Conservation (phyloP, 1,139 yeast species). For the Kodamaea plutei region DNA sequence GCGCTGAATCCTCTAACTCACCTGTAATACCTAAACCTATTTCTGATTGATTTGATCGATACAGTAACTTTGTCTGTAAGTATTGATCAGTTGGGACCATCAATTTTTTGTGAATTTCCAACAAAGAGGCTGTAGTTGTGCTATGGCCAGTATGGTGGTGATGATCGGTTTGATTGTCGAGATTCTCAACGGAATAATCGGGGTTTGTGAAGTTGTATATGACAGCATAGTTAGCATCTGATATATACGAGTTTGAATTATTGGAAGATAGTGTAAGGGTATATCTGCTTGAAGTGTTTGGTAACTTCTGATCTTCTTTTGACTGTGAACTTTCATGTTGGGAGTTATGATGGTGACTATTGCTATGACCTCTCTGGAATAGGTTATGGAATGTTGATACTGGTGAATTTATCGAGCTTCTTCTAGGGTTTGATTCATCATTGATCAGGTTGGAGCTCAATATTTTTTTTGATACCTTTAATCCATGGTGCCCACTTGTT, state of each 20-base stretch:
- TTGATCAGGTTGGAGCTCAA: conserved; percentile 20
- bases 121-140: conserved; percentile 15
- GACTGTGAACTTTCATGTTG: conserved; percentile 5
- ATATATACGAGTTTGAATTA: conserved; percentile 38
- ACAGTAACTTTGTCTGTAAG: conserved; percentile 22
- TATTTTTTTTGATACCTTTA: conserved; percentile 28
- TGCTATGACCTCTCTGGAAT: conserved; percentile 29
- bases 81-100: conserved; percentile 41
- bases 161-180: conserved; percentile 12
- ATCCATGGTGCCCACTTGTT: conserved; percentile 26
- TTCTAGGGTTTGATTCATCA: conserved; percentile 18
- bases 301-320: conserved; percentile 16
- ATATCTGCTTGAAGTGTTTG: conserved; percentile 17
- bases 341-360: conserved; percentile 16
- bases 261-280: conserved; percentile 37
- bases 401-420: conserved; percentile 31
- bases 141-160: too few relatives aligned
- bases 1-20: neutral
- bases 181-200: conserved; percentile 24
- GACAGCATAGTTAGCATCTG: conserved; percentile 32
- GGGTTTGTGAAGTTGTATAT: conserved; percentile 40
- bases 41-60: conserved; percentile 17
- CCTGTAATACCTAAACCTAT: conserved; percentile 21
- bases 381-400: conserved; percentile 34
- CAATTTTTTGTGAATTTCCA: conserved; percentile 35